Percentiles rank a stretch among this genome's conserved stretches.
Evolutionary conservation across 768 basidiomycete species (phyloP).

Genomic region (Psilocybe cubensis): DNA sequence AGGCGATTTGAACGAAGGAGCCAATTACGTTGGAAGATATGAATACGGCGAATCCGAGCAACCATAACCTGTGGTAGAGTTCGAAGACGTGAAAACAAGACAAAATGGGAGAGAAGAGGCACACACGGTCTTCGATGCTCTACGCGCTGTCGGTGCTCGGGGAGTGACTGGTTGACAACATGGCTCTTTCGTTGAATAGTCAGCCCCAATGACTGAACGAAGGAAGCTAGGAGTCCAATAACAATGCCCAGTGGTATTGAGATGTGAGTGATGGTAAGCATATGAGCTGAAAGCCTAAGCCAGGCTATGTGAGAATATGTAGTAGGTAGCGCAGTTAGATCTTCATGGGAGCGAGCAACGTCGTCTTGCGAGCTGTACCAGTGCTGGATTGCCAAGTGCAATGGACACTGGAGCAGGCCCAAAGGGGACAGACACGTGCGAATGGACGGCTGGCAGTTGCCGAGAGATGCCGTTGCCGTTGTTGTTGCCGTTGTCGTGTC

Average conservation of each 20-base stretch:
- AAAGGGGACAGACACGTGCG: not conserved
- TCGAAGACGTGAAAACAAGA: conserved; percentile 1
- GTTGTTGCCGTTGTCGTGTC: too few species aligned
- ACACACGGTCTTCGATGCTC: conserved; percentile 84
- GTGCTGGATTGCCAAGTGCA: not conserved
- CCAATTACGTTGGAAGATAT: conserved; percentile 88
- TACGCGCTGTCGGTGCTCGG: conserved; percentile 60
- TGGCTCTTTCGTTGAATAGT: conserved; percentile 95
- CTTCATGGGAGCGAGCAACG: conserved; percentile 12
- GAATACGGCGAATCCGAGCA: conserved; percentile 85
- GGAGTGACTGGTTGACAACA: conserved; percentile 76
- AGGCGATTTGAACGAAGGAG: conserved; percentile 90
- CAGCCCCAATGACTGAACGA: conserved; percentile 88
- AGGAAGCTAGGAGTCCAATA: conserved; percentile 79
- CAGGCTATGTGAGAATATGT: not conserved
- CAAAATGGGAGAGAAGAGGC: not conserved
- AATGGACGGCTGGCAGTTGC: too few species aligned
- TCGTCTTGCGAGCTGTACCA: not conserved
- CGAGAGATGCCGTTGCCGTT: too few species aligned
- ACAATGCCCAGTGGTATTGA: conserved; percentile 56
- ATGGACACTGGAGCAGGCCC: not conserved
- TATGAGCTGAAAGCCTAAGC: conserved; percentile 13
- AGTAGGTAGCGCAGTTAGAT: conserved; percentile 1
- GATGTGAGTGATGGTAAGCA: conserved; percentile 33
- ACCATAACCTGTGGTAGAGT: conserved; percentile 71